Percentiles rank a stretch among this genome's conserved stretches.
Evolutionary conservation across 2,329 filamentous ascomycete species (phyloP).

Genomic region (Cytospora piceicola): DNA sequence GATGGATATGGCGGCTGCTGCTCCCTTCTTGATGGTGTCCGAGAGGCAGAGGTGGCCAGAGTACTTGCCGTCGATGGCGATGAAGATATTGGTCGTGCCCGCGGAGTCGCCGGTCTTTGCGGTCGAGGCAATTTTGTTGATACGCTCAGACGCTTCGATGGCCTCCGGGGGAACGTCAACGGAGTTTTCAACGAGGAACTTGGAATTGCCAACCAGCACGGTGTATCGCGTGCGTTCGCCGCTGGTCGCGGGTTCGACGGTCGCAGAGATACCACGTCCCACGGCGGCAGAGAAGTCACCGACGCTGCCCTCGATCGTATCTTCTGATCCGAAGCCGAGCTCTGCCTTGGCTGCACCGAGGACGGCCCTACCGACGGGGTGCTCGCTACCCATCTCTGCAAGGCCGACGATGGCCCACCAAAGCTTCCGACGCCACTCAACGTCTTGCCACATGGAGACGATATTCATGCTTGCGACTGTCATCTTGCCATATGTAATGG

Average conservation of each 20-base stretch:
- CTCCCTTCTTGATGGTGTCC: constrained; percentile 89
- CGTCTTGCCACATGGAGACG: constrained; percentile 69
- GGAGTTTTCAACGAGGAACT: constrained; percentile 73
- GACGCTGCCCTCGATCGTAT: constrained; percentile 78
- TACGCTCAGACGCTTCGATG: constrained; percentile 64
- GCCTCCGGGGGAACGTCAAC: constrained; percentile 68
- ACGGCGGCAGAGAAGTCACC: constrained; percentile 84
- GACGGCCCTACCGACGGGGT: constrained; percentile 92
- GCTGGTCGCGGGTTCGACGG: constrained; percentile 74
- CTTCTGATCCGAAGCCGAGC: constrained; percentile 72
- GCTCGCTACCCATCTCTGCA: constrained; percentile 94
- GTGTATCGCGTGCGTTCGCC: constrained; percentile 73
- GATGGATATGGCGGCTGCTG: constrained; percentile 77
- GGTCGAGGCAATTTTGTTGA: constrained; percentile 52
- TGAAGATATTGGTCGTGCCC: constrained; percentile 88
- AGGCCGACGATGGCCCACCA: constrained; percentile 98
- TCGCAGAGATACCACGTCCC: constrained; percentile 81
- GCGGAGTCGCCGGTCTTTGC: constrained; percentile 49
- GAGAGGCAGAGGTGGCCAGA: constrained; percentile 82
- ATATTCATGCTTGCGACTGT: constrained; percentile 76
- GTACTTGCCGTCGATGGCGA: constrained; percentile 82
- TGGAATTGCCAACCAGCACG: constrained; percentile 82
- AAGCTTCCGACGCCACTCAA: constrained; percentile 69
- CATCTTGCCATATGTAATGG: constrained; percentile 94
- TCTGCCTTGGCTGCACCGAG: constrained; percentile 74